Percentiles rank a stretch among this genome's conserved stretches.
These are phyloP conservation scores for Eucalyptus marginata DNA, from an alignment of 345 rosid species.

Conservation along the genomic window DNA sequence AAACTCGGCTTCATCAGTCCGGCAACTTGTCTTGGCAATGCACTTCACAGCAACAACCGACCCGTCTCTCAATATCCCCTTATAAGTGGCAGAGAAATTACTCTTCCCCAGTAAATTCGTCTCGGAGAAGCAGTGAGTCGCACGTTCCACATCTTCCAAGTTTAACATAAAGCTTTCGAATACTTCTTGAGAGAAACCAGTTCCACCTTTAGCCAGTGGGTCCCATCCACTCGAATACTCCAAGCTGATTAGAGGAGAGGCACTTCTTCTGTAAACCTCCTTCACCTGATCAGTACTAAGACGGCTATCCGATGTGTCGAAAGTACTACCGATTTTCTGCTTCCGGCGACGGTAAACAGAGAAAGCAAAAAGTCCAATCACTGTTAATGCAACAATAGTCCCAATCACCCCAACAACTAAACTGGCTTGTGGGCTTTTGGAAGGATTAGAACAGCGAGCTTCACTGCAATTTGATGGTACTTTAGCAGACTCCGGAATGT, in stretches of 20 bases:
- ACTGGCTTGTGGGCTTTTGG: conserved; percentile 21
- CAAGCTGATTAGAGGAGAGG: conserved; percentile 72
- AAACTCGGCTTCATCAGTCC: conserved; percentile 65
- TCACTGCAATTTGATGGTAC: conserved; percentile 32
- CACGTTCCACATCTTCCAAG: conserved; percentile 86
- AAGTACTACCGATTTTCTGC: conserved; percentile 65
- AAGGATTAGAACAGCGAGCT: conserved; percentile 11
- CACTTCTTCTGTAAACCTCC: conserved; percentile 50
- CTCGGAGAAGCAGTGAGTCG: conserved; percentile 91
- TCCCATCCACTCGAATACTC: conserved; percentile 97
- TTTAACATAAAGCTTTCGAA: conserved; percentile 88
- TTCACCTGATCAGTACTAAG: conserved; percentile 62
- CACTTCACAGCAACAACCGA: conserved; percentile 67
- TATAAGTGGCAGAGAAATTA: conserved; percentile 58
- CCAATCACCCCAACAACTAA: conserved; percentile 37
- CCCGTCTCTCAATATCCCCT: conserved; percentile 75
- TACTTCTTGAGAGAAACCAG: conserved; percentile 60
- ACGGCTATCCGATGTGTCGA: conserved; percentile 45
- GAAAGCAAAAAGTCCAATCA: conserved; percentile 34
- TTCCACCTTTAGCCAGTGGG: conserved; percentile 57
- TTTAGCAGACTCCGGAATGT: conserved; percentile 65
- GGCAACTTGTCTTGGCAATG: conserved; percentile 84
- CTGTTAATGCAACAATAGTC: conserved; percentile 16
- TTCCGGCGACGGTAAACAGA: conserved; percentile 52
- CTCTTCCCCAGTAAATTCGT: conserved; percentile 63